A percentile compares a stretch with the other conserved stretches of the same genome.
Evolutionary conservation across 805 yeast species (phyloP).

Genomic region (Pichia phayaonensis): DNA sequence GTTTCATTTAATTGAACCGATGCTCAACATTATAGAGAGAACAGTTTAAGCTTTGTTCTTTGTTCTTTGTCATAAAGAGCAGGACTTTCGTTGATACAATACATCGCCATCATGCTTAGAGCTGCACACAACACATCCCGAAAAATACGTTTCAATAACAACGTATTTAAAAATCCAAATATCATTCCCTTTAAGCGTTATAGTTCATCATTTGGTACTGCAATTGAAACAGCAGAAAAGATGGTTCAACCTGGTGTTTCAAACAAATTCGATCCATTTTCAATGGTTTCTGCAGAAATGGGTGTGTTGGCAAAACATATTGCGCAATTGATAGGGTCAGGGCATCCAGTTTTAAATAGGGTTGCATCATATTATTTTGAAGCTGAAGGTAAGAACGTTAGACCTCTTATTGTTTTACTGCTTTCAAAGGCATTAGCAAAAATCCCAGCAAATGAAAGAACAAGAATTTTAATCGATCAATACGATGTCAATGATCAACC

Average conservation of each 20-base stretch:
- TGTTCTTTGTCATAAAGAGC: neutral
- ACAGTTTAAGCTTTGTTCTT: neutral
- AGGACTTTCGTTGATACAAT: neutral
- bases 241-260: slow-evolving; percentile 55
- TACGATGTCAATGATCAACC: slow-evolving; percentile 62
- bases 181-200: slow-evolving; percentile 6
- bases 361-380: slow-evolving; percentile 94
- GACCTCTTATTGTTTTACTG: slow-evolving; percentile 83
- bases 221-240: slow-evolving; percentile 65
- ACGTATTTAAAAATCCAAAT: neutral
- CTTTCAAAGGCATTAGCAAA: slow-evolving; percentile 72
- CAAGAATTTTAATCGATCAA: slow-evolving; percentile 52
- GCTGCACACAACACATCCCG: neutral
- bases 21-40: neutral
- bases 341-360: slow-evolving; percentile 86
- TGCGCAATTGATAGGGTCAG: slow-evolving; percentile 80
- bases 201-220: slow-evolving; percentile 38
- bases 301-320: slow-evolving; percentile 79
- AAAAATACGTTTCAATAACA: neutral
- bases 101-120: neutral
- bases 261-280: slow-evolving; percentile 71
- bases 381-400: slow-evolving; percentile 90
- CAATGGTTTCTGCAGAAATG: slow-evolving; percentile 91
- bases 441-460: slow-evolving; percentile 65
- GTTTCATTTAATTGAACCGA: neutral